A percentile compares a stretch with the other conserved stretches of the same genome.
Conservation (phyloP, 2,329 filamentous ascomycete species). For the Epichloe baconii region DNA sequence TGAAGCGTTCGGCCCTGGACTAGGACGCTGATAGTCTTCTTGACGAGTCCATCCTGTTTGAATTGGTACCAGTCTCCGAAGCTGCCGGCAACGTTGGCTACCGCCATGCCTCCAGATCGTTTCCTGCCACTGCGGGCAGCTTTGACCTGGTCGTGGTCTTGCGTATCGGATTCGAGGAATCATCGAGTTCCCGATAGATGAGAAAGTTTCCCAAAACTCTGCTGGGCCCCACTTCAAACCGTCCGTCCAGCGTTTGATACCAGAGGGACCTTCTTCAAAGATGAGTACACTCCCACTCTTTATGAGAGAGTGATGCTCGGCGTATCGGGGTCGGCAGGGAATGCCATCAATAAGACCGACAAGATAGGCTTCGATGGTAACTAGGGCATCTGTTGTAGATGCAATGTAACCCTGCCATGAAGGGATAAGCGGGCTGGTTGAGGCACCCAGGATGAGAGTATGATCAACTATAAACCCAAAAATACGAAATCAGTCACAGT, state of each 20-base stretch:
- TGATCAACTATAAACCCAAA: background rate
- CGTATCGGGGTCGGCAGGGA: constrained; percentile 69
- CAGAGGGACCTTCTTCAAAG: constrained; percentile 78
- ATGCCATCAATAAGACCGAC: constrained; percentile 58
- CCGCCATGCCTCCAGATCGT: background rate
- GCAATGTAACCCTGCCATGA: constrained; percentile 54
- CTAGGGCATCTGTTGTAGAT: constrained; percentile 59
- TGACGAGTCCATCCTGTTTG: constrained; percentile 68
- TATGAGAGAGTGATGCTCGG: constrained; percentile 63
- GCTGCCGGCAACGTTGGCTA: constrained; percentile 43
- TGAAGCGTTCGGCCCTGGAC: constrained; percentile 65
- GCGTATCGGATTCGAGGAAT: background rate
- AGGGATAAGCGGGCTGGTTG: constrained; percentile 33
- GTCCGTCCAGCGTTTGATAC: constrained; percentile 88
- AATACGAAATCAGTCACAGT: background rate
- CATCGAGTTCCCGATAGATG: constrained; percentile 66
- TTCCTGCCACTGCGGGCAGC: background rate
- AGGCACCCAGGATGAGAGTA: background rate
- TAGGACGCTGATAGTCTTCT: constrained; percentile 79
- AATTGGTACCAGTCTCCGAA: constrained; percentile 78
- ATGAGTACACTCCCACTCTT: constrained; percentile 76
- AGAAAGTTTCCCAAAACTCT: constrained; percentile 76
- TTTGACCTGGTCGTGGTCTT: background rate
- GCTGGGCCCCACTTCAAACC: constrained; percentile 76
- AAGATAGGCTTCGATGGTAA: constrained; percentile 71